Evolutionary conservation across 441 rosid species (phyloP), one percentile per base, ranked within the genome.

Genomic region (Omphalea diandra): DNA sequence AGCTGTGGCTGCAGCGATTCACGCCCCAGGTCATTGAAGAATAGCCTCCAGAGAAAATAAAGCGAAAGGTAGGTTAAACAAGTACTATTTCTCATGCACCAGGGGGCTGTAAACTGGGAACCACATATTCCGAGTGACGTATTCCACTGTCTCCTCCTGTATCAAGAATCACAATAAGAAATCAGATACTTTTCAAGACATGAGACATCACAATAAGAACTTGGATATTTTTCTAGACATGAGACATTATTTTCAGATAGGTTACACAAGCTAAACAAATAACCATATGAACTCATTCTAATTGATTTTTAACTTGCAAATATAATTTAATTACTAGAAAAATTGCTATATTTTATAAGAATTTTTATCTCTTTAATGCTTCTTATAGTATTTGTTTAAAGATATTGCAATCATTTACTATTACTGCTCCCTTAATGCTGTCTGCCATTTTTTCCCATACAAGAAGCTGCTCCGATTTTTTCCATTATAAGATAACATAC

Each of bases 101-200:
- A 94, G 91, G 55, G 99, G 97, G 73, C 88, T 87, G 80, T 94
- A 94, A 73, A 87, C 31, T 41, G 99, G 99, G 86, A 72, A 91
- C 99, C 99, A 94, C 97, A 94, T 94, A 75, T 79, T 82, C 33
- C 77, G 71, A 4, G 73, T 84, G 10, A 94, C 79, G 72, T 85
- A 84, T 61, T 84, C 77, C 69, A 90, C 93, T 2, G 89, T 87
- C 76, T 90, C 97, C 76, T 84, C 90, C 94, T 87, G 86, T 85
- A 83, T 36, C 20, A 73, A 60, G 38, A n/a, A 72, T 26, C 36
- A 8, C 55, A 65, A 0, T 8, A 41, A 60, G 10, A 27, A 31
- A 7, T 26, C 35, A 57, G 7, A 55, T 31, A 7, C 33, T 54
- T 40, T 63, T 41, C 24, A 67, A 67, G 5, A 31, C 20, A 31